phyloP scores from a whole-genome alignment of 2,329 filamentous ascomycete genomes.

The Fusarium xylarioides region DNA sequence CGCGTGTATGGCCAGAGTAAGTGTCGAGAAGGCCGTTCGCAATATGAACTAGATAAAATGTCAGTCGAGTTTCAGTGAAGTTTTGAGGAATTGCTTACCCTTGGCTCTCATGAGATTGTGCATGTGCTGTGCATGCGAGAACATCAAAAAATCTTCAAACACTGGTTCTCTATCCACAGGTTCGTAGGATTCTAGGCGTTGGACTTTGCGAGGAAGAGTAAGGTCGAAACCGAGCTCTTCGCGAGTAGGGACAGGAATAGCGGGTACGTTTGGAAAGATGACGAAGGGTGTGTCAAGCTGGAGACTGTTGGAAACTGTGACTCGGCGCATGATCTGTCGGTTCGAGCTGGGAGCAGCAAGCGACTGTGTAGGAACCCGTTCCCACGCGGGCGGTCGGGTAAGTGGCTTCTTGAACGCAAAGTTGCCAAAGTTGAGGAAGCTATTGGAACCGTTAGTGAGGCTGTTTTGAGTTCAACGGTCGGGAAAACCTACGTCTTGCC shows the following conservation, averaged over 20 bases:
- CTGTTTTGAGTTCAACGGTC: neutral
- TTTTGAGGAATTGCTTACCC: slow-evolving; percentile 33
- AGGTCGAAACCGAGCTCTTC: slow-evolving; percentile 18
- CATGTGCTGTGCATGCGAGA: slow-evolving; percentile 12
- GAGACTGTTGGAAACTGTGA: slow-evolving; percentile 26
- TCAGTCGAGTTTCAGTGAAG: slow-evolving; percentile 11
- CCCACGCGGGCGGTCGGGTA: slow-evolving; percentile 44
- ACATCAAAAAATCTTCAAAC: slow-evolving; percentile 7
- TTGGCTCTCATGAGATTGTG: slow-evolving; percentile 42
- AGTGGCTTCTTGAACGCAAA: slow-evolving; percentile 21
- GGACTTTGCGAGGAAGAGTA: slow-evolving; percentile 15
- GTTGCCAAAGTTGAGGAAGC: slow-evolving; percentile 38
- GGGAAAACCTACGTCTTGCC: slow-evolving; percentile 29
- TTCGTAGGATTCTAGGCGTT: slow-evolving; percentile 1
- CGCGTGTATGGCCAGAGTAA: slow-evolving; percentile 11
- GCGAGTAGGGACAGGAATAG: neutral
- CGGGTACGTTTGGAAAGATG: neutral
- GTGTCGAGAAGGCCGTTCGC: slow-evolving; percentile 35
- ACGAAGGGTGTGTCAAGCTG: neutral
- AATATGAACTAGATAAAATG: slow-evolving; percentile 37
- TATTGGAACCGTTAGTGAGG: slow-evolving; percentile 25
- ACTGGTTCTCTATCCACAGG: neutral
- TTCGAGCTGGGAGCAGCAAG: slow-evolving; percentile 35
- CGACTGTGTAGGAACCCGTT: slow-evolving; percentile 43
- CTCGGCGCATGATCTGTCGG: slow-evolving; percentile 48